Percentiles rank a stretch among this genome's conserved stretches.
Evolutionary conservation across 2,329 filamentous ascomycete genomes (phyloP).

Genomic region (Grosmannia penicillata): DNA sequence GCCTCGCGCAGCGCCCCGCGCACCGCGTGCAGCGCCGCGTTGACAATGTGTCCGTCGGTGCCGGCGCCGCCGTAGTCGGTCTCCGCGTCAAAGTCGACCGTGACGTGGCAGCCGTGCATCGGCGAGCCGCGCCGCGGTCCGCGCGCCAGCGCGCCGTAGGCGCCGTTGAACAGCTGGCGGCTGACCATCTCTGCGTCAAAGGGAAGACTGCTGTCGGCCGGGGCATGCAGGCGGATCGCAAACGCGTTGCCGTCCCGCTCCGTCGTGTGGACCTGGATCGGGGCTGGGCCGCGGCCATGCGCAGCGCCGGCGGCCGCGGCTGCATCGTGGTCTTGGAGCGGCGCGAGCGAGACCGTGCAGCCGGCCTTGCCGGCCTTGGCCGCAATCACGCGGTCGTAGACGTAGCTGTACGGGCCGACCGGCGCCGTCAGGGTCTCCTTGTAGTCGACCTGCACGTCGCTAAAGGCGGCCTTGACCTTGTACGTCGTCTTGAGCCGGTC

Average conservation of each 20-base stretch:
- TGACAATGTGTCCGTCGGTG: constrained; percentile 53
- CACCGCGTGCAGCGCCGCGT: constrained; percentile 47
- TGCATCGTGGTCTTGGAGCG: no score
- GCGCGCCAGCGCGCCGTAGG: constrained; percentile 67
- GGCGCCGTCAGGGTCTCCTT: constrained; percentile 59
- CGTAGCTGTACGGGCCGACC: constrained; percentile 40
- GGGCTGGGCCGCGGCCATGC: no score
- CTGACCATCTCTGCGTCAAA: constrained; percentile 36
- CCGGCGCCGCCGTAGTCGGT: constrained; percentile 51
- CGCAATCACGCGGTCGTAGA: constrained; percentile 67
- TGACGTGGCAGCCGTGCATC: constrained; percentile 60
- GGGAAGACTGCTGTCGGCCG: constrained; percentile 21
- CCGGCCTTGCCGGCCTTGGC: constrained; percentile 66
- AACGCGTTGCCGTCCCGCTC: constrained; percentile 54
- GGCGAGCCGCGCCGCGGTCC: constrained; percentile 72
- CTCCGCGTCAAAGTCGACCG: constrained; percentile 50
- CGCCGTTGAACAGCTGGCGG: constrained; percentile 60
- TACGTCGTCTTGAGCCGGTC: constrained; percentile 81
- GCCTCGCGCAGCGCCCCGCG: constrained; percentile 53
- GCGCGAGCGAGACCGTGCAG: constrained; percentile 54
- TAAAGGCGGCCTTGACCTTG: constrained; percentile 75
- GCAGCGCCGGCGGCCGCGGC: no score
- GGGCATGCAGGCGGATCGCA: constrained; percentile 36
- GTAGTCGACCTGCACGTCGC: constrained; percentile 89
- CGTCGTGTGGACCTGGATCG: constrained; percentile 18